Evolutionary conservation across 768 basidiomycete genomes (phyloP).

Genomic region (Leucocoprinus leucothites): DNA sequence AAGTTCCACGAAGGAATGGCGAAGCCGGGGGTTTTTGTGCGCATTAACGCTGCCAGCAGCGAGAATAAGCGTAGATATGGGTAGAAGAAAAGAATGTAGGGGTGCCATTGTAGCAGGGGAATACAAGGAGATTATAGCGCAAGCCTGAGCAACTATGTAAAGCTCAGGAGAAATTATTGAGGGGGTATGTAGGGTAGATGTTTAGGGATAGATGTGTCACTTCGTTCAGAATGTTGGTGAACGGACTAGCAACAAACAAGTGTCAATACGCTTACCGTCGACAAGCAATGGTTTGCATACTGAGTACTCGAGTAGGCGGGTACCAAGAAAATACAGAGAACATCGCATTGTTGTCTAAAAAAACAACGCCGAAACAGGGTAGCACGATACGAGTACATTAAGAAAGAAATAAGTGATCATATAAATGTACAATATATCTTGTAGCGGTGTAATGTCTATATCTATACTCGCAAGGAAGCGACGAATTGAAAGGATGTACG

Average conservation of each 20-base stretch:
- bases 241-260: too few relatives aligned
- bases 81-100: constrained; percentile 2
- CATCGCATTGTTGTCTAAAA: neutral
- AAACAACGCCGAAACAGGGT: neutral
- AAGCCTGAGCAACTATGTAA: neutral
- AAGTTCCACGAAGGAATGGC: constrained; percentile 51
- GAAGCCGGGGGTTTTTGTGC: constrained; percentile 65
- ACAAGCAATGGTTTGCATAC: too few relatives aligned
- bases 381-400: constrained; percentile 1
- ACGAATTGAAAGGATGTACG: neutral
- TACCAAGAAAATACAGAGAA: neutral
- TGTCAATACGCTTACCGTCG: too few relatives aligned
- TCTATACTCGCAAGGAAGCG: neutral
- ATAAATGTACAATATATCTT: constrained; percentile 10
- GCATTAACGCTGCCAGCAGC: constrained; percentile 16
- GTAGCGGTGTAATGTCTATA: neutral
- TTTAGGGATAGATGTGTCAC: too few relatives aligned
- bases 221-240: too few relatives aligned
- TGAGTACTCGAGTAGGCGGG: neutral
- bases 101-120: neutral
- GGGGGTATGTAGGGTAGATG: too few relatives aligned
- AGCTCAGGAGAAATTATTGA: neutral
- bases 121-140: neutral
- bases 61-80: constrained; percentile 12
- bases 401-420: constrained; percentile 1